Evolutionary conservation across 208 protist species (phyloP), one percentile per base, ranked within the genome.

Genomic region (Acanthamoeba divionensis): DNA sequence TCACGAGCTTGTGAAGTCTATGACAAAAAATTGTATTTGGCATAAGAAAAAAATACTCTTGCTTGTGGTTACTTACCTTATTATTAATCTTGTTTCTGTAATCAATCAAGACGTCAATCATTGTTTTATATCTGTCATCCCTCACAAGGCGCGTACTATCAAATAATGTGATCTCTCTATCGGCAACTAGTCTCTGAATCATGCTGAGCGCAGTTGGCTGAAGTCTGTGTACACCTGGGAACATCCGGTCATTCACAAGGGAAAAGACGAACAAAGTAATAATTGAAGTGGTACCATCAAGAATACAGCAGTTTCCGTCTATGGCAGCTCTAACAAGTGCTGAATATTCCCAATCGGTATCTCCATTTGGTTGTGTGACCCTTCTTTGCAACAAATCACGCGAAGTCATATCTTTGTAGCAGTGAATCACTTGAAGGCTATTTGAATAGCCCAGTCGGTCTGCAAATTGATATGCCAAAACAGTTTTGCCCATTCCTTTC

Each of bases 341-440:
- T 9, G 96, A 96, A 54, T 96, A 94, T 60, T 96, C 92, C 97
- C 97, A 98, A 9, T 90, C 94, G 24, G 97, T 98, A 87, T 98
- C 96, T 26, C 97, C 87, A 31, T 90, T 90, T 9, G 31, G 38
- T 13, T 86, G 45, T 26, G 97, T 99, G 52, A 94, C 95, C 85
- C 98, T 95, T 45, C 97, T 93, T 93, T 98, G 97, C 29, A 99
- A 96, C 44, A 99, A 93, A 75, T 99, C 98, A 41, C 97, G 96
- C 66, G 96, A 93, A 29, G 96, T 97, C 97, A 98, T 98, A 89
- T 99, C 98, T 21, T 94, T 93, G 93, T 98, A 98, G 18, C 97
- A 91, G 91, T 97, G 96, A 92, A 98, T 54, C 12, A 45, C 67
- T 54, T 90, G 69, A 9, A 89, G 12, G 38, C 73, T 89, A 47